These are phyloP conservation scores for Arabis hirsuta DNA, from an alignment of 345 rosid genomes.

Conservation along the genomic window DNA sequence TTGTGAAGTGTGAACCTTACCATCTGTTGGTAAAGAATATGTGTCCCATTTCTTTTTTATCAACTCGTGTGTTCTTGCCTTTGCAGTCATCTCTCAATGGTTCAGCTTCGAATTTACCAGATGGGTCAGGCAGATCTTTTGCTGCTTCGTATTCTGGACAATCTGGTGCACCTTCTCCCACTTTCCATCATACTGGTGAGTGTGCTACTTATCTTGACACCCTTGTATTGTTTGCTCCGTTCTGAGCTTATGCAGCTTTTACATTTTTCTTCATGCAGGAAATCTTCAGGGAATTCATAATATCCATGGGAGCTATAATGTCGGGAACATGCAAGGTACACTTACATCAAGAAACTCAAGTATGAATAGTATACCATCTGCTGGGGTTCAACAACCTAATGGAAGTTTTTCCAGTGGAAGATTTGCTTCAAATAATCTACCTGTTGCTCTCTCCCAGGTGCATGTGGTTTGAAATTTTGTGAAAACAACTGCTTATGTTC, in stretches of 20 bases:
- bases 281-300: constrained; percentile 87
- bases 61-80: constrained; percentile 22
- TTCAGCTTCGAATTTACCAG: constrained; percentile 88
- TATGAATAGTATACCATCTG: constrained; percentile 73
- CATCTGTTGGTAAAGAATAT: not conserved
- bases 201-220: constrained; percentile 31
- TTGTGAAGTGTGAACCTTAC: not conserved
- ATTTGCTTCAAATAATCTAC: constrained; percentile 84
- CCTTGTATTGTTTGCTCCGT: constrained; percentile 6
- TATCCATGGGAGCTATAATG: constrained; percentile 88
- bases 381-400: constrained; percentile 87
- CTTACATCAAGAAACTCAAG: constrained; percentile 90
- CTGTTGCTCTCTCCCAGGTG: constrained; percentile 95
- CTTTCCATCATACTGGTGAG: constrained; percentile 76
- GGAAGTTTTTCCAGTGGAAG: constrained; percentile 90
- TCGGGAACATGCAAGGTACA: constrained; percentile 86
- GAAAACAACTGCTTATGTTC: not conserved
- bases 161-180: constrained; percentile 89
- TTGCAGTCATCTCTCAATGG: constrained; percentile 90
- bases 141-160: constrained; percentile 88
- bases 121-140: constrained; percentile 75
- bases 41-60: not conserved
- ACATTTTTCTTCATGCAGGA: constrained; percentile 51
- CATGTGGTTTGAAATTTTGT: constrained; percentile 16
- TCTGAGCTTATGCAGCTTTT: constrained; percentile 21